phyloP scores from a whole-genome alignment of 2,329 filamentous ascomycete species.

The Fusarium sp. region DNA sequence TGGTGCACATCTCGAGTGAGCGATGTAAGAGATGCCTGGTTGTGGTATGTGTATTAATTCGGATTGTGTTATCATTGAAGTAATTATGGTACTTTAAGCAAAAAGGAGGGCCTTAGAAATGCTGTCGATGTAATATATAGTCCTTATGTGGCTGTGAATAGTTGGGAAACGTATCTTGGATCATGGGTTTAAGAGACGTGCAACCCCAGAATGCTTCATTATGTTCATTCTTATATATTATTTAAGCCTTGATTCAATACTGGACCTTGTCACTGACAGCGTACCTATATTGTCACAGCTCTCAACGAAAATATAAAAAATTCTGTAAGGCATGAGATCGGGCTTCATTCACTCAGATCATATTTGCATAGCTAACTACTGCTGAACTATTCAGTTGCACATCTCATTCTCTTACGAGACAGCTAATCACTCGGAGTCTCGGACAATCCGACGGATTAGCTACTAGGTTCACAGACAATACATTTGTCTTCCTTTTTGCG shows the following conservation, averaged over 20 bases:
- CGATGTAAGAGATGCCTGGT: too few species aligned
- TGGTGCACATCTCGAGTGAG: neutral
- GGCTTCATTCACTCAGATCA: neutral
- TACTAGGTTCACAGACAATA: neutral
- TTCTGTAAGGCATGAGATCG: accelerated
- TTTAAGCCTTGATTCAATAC: neutral
- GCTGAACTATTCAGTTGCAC: neutral
- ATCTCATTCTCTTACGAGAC: accelerated
- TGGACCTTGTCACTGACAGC: neutral
- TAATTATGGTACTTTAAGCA: accelerated
- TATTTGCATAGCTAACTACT: neutral
- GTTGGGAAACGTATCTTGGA: accelerated
- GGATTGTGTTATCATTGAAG: accelerated
- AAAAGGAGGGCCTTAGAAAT: accelerated
- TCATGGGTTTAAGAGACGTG: accelerated
- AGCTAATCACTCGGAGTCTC: neutral
- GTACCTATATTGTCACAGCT: accelerated
- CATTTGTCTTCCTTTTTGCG: neutral
- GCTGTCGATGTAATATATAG: neutral
- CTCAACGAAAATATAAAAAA: accelerated
- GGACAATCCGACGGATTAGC: neutral
- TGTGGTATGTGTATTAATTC: neutral
- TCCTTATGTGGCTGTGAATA: neutral
- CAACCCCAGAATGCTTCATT: accelerated
- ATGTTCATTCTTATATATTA: accelerated